Percentiles rank a stretch among this genome's conserved stretches.
phyloP scores from a whole-genome alignment of 2,329 filamentous ascomycete species.

The Zelopaecilomyces penicillatus region DNA sequence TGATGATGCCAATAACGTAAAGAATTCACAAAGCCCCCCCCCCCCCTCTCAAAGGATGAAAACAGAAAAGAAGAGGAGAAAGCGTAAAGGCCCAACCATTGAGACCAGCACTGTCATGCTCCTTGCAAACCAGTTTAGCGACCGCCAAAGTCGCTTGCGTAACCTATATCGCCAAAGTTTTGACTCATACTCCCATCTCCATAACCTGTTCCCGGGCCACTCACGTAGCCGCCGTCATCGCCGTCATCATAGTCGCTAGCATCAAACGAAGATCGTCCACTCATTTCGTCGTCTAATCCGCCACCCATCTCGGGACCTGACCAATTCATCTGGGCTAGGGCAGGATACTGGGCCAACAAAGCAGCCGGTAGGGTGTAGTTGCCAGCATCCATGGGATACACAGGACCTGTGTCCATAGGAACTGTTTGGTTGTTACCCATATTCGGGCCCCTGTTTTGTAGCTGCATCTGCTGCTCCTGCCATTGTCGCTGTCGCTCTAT shows the following conservation, averaged over 20 bases:
- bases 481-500: constrained; percentile 68
- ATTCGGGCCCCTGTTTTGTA: constrained; percentile 54
- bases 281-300: constrained; percentile 68
- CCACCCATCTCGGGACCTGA: constrained; percentile 54
- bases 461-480: constrained; percentile 62
- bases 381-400: constrained; percentile 49
- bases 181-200: constrained; percentile 49
- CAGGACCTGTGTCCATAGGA: constrained; percentile 51
- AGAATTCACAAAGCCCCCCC: no score
- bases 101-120: no score
- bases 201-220: constrained; percentile 51
- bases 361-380: constrained; percentile 74
- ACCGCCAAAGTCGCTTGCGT: constrained; percentile 45
- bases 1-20: no score
- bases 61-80: not conserved
- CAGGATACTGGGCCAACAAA: constrained; percentile 84
- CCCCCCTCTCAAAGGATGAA: not conserved
- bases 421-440: constrained; percentile 47
- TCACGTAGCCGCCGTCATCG: constrained; percentile 62
- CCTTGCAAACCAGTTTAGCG: no score
- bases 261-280: constrained; percentile 73
- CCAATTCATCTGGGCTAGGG: constrained; percentile 87
- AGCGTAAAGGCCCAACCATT: not conserved
- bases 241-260: constrained; percentile 69
- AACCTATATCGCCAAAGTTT: constrained; percentile 43